phyloP scores from a whole-genome alignment of 208 protist species.

The Jaenimonas drosophilae region DNA sequence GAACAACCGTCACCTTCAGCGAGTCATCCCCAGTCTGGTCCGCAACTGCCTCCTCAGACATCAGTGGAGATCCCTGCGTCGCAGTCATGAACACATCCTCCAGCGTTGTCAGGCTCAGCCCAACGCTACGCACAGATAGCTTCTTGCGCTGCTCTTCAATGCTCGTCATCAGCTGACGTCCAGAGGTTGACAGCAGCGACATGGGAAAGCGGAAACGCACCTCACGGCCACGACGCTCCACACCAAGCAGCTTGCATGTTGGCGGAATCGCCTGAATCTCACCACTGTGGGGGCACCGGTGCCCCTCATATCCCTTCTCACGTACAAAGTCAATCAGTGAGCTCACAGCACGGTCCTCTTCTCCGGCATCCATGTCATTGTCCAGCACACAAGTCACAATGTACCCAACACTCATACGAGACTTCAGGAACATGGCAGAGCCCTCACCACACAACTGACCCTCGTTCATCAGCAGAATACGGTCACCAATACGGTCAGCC shows the following conservation, averaged over 20 bases:
- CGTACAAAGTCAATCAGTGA: conserved; percentile 42
- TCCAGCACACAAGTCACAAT: conserved; percentile 63
- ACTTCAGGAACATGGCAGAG: conserved; percentile 73
- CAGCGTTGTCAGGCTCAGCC: conserved; percentile 64
- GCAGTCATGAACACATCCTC: conserved; percentile 71
- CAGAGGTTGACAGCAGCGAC: conserved; percentile 23
- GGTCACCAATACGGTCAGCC: conserved; percentile 92
- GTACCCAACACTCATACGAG: conserved; percentile 57
- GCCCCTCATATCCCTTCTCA: conserved; percentile 20
- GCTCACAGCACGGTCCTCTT: conserved; percentile 31
- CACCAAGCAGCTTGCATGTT: conserved; percentile 27
- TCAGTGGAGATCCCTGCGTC: too few species aligned
- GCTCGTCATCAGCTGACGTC: conserved; percentile 29
- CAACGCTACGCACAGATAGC: conserved; percentile 41
- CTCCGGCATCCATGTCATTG: conserved; percentile 12
- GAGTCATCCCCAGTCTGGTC: neutral
- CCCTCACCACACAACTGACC: conserved; percentile 54
- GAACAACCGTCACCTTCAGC: neutral
- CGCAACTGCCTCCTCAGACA: neutral
- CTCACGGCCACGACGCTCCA: conserved; percentile 61
- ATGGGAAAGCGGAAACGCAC: conserved; percentile 63
- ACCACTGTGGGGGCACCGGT: conserved; percentile 2
- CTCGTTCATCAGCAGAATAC: conserved; percentile 88
- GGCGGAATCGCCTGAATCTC: conserved; percentile 12
- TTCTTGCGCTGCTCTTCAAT: conserved; percentile 23